phyloP scores from a whole-genome alignment of 176 grass and related monocot genomes.

The Tillandsia leiboldiana region DNA sequence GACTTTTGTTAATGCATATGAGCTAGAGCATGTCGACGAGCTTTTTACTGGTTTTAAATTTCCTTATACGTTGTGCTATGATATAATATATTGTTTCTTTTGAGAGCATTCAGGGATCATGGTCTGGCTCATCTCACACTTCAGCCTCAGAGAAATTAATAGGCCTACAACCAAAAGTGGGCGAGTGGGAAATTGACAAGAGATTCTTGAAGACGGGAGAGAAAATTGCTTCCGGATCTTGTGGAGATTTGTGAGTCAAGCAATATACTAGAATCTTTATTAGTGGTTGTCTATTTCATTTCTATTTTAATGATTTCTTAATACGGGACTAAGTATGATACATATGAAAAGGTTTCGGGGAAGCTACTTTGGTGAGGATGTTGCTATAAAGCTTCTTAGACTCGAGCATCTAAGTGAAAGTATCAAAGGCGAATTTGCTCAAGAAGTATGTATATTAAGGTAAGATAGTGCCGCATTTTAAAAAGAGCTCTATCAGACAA shows the following conservation, averaged over 20 bases:
- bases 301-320: slow-evolving; percentile 7
- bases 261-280: background rate
- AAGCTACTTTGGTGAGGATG: slow-evolving; percentile 84
- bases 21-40: too few relatives aligned
- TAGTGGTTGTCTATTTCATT: slow-evolving; percentile 15
- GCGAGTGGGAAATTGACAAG: slow-evolving; percentile 91
- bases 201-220: slow-evolving; percentile 71
- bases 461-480: slow-evolving; percentile 22
- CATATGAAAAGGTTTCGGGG: slow-evolving; percentile 76
- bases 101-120: slow-evolving; percentile 62
- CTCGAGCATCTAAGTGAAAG: slow-evolving; percentile 82
- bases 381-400: slow-evolving; percentile 93
- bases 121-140: slow-evolving; percentile 98
- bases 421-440: slow-evolving; percentile 70
- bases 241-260: slow-evolving; percentile 81
- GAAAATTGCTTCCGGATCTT: slow-evolving; percentile 86
- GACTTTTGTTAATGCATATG: too few relatives aligned
- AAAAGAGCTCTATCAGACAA: background rate
- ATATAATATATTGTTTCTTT: background rate
- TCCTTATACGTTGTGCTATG: background rate
- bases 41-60: too few relatives aligned
- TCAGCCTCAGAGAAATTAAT: slow-evolving; percentile 81
- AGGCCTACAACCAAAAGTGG: slow-evolving; percentile 66
- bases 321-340: background rate
- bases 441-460: slow-evolving; percentile 99